Evolutionary conservation across 2,329 filamentous ascomycete genomes (phyloP).

Genomic region (Monosporascus sp.): DNA sequence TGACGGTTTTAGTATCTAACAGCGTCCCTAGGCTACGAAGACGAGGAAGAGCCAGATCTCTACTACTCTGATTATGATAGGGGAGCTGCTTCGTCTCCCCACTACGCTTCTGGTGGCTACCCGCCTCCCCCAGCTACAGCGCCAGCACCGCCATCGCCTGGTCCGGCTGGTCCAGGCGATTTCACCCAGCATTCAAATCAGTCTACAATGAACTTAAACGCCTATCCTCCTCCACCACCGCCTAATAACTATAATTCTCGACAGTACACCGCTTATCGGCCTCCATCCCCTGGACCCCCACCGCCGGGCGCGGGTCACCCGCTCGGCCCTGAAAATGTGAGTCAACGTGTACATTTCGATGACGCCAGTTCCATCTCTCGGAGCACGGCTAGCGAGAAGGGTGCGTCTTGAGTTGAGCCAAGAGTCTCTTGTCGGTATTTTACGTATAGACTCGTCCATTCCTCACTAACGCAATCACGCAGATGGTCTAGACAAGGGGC

Average conservation of each 20-base stretch:
- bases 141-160: conserved; percentile 5
- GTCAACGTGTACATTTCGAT: conserved; percentile 21
- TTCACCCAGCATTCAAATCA: conserved; percentile 24
- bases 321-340: conserved; percentile 29
- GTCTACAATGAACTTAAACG: conserved; percentile 22
- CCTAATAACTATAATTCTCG: conserved; percentile 19
- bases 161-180: conserved; percentile 12
- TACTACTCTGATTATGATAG: conserved; percentile 20
- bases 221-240: conserved; percentile 15
- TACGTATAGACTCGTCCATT: neutral
- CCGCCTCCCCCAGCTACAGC: neutral
- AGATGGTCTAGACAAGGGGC: neutral
- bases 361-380: conserved; percentile 18
- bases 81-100: conserved; percentile 20
- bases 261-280: conserved; percentile 19
- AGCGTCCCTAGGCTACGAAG: conserved; percentile 22
- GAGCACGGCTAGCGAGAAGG: conserved; percentile 25
- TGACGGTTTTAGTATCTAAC: conserved; percentile 8
- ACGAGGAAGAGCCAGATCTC: conserved; percentile 15
- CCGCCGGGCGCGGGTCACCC: conserved; percentile 13
- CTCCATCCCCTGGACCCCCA: conserved; percentile 20
- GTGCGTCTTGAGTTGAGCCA: conserved; percentile 20
- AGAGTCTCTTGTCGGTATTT: too few species aligned
- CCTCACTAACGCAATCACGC: neutral
- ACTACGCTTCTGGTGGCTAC: conserved; percentile 23